phyloP scores from a whole-genome alignment of 495 filamentous ascomycete genomes.

The Neurospora tetrasperma region DNA sequence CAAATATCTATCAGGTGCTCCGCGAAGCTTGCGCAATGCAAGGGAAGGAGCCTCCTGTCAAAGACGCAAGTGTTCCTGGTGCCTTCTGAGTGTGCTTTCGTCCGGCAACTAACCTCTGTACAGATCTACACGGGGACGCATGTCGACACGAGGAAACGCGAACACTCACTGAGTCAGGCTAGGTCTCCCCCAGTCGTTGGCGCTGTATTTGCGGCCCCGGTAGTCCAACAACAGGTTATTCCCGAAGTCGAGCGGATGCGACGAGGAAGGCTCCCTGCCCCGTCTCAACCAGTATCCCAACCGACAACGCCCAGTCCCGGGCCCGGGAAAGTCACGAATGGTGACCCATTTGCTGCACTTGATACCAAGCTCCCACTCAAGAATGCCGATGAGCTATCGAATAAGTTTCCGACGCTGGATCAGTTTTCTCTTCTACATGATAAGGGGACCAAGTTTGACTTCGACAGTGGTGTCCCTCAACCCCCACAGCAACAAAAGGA shows the following conservation, averaged over 20 bases:
- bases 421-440: conserved; percentile 89
- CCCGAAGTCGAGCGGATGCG: conserved; percentile 95
- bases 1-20: conserved; percentile 90
- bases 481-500: conserved; percentile 43
- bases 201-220: conserved; percentile 60
- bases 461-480: conserved; percentile 46
- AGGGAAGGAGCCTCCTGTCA: conserved; percentile 77
- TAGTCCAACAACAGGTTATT: conserved; percentile 57
- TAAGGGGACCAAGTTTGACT: conserved; percentile 79
- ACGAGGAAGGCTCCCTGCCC: conserved; percentile 65
- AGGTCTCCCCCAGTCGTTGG: conserved; percentile 49
- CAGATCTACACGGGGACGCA: conserved; percentile 74
- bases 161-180: conserved; percentile 21
- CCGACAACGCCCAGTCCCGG: conserved; percentile 59
- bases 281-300: conserved; percentile 26
- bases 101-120: conserved; percentile 7
- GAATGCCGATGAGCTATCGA: conserved; percentile 66
- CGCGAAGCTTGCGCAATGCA: conserved; percentile 81
- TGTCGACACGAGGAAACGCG: conserved; percentile 20
- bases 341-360: conserved; percentile 82
- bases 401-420: conserved; percentile 81
- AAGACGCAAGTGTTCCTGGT: conserved; percentile 56
- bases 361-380: conserved; percentile 51
- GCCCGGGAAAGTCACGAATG: conserved; percentile 56
- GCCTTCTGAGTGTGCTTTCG: conserved; percentile 1